phyloP scores from a whole-genome alignment of 2,329 filamentous ascomycete genomes.

The Alternaria consortialis region DNA sequence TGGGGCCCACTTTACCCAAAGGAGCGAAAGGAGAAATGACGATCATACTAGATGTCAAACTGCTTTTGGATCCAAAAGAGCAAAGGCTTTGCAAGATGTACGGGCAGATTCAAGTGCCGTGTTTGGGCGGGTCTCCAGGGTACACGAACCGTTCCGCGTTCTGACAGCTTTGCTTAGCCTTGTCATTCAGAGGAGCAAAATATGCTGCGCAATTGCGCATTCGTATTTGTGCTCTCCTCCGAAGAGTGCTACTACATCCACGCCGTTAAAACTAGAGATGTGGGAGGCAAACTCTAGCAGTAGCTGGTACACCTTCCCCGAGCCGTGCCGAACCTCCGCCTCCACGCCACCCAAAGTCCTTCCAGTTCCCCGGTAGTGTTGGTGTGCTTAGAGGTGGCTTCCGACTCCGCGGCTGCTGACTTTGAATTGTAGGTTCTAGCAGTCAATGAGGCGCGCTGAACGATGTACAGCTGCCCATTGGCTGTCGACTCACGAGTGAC shows the following conservation, averaged over 20 bases:
- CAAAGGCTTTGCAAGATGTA: not conserved
- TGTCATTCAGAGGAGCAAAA: not conserved
- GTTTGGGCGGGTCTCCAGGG: slow-evolving; percentile 4
- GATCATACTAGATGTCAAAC: slow-evolving; percentile 1
- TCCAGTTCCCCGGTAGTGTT: not conserved
- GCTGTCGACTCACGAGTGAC: not conserved
- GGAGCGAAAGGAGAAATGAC: slow-evolving; percentile 9
- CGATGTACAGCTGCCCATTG: not conserved
- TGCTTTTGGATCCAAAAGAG: not conserved
- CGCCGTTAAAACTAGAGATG: not conserved
- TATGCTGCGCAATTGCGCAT: not conserved
- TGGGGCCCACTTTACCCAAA: not conserved
- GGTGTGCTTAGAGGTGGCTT: not conserved
- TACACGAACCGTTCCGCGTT: slow-evolving; percentile 7
- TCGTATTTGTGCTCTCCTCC: not conserved
- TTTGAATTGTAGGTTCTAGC: not conserved
- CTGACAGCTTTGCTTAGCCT: slow-evolving; percentile 5
- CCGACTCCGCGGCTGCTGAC: not conserved
- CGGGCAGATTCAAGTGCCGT: slow-evolving; percentile 8
- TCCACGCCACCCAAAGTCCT: not conserved
- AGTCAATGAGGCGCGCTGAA: not conserved
- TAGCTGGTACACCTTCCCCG: not conserved
- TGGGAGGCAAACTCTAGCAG: not conserved
- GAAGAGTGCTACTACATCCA: not conserved
- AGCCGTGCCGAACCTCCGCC: slow-evolving; percentile 10